Percentiles rank a stretch among this genome's conserved stretches.
These are phyloP conservation scores for Leonotis leonurus DNA, from an alignment of 257 asterid species.

Conservation along the genomic window DNA sequence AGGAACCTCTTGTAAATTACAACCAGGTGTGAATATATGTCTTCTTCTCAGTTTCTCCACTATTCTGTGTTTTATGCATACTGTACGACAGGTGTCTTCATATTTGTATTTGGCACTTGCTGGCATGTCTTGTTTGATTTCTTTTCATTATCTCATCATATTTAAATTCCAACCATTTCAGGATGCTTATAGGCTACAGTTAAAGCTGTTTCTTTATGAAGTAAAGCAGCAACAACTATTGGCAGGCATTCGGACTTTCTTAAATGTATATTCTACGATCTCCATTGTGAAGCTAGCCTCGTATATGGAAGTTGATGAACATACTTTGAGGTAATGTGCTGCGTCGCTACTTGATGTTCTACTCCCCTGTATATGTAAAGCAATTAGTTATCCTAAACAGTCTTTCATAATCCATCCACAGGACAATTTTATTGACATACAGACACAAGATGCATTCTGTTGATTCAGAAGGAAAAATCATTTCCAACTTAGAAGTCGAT, in stretches of 20 bases:
- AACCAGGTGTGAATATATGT: slow-evolving; percentile 62
- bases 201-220: slow-evolving; percentile 83
- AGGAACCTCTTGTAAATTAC: slow-evolving; percentile 96
- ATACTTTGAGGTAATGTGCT: slow-evolving; percentile 58
- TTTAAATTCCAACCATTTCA: slow-evolving; percentile 32
- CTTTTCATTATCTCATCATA: slow-evolving; percentile 13
- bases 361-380: not conserved
- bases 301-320: slow-evolving; percentile 84
- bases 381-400: not conserved
- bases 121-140: not conserved
- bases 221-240: slow-evolving; percentile 91
- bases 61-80: not conserved
- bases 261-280: slow-evolving; percentile 85
- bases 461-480: slow-evolving; percentile 60
- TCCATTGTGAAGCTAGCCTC: slow-evolving; percentile 73
- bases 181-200: slow-evolving; percentile 85
- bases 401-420: slow-evolving; percentile 22
- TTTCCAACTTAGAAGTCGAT: slow-evolving; percentile 75
- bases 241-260: slow-evolving; percentile 69
- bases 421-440: slow-evolving; percentile 90
- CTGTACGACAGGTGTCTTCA: no score
- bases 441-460: slow-evolving; percentile 93
- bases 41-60: not conserved
- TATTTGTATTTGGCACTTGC: no score
- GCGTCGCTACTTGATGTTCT: not conserved